Evolutionary conservation across 306 rosid species (phyloP).

Genomic region (Rosa persica): DNA sequence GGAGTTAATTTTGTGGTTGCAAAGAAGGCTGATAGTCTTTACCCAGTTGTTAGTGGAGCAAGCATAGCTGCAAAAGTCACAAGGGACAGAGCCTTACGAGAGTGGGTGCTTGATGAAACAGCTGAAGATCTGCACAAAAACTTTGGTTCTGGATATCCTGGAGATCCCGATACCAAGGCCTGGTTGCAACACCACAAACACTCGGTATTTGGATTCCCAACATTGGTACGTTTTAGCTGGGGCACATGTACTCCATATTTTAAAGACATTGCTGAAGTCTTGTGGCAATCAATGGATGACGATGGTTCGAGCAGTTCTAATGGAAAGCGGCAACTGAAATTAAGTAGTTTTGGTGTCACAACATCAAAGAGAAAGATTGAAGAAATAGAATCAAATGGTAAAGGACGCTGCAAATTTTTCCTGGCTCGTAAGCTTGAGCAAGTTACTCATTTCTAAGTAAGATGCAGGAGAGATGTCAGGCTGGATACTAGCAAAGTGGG

Average conservation of each 20-base stretch:
- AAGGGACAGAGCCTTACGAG: slow-evolving; percentile 76
- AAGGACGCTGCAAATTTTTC: slow-evolving; percentile 81
- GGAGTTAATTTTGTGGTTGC: slow-evolving; percentile 85
- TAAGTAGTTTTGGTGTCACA: slow-evolving; percentile 71
- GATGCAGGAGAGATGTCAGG: slow-evolving; percentile 37
- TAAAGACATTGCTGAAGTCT: slow-evolving; percentile 69
- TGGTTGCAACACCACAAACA: slow-evolving; percentile 85
- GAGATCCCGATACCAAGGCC: slow-evolving; percentile 83
- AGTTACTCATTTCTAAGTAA: slow-evolving; percentile 48
- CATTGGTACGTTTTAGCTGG: slow-evolving; percentile 96
- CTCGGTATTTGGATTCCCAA: slow-evolving; percentile 82
- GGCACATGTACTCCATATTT: slow-evolving; percentile 81
- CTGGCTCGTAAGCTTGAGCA: slow-evolving; percentile 82
- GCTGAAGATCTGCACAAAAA: slow-evolving; percentile 67
- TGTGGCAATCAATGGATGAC: slow-evolving; percentile 77
- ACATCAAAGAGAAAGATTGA: slow-evolving; percentile 76
- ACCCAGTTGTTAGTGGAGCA: slow-evolving; percentile 98
- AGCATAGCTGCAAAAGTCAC: slow-evolving; percentile 97
- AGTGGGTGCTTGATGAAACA: slow-evolving; percentile 86
- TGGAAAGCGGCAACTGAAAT: slow-evolving; percentile 70
- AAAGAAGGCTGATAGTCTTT: slow-evolving; percentile 97
- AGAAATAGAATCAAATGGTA: slow-evolving; percentile 87
- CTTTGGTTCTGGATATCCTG: slow-evolving; percentile 98
- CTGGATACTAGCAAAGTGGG: slow-evolving; percentile 34
- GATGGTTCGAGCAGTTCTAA: slow-evolving; percentile 39